Percentiles rank a stretch among this genome's conserved stretches.
phyloP scores from a whole-genome alignment of 139 green algal species.

The Diplosphaera chodatii region DNA sequence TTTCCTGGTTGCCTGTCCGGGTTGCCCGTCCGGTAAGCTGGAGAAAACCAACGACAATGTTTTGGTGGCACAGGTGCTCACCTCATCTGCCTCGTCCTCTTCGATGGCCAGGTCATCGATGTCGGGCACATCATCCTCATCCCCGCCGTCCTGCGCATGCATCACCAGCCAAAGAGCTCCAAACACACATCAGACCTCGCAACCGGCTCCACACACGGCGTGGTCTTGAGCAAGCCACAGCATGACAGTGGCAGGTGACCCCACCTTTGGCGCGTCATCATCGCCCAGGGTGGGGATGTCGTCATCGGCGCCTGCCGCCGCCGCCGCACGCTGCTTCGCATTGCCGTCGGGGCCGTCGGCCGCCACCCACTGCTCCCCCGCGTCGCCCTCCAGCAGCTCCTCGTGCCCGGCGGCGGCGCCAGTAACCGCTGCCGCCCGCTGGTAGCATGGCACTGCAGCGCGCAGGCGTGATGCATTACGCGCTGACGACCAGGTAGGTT shows the following conservation, averaged over 20 bases:
- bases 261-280: background rate
- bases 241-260: too few species aligned
- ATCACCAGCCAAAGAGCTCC: too few species aligned
- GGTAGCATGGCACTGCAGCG: constrained; percentile 77
- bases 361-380: constrained; percentile 5
- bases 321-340: background rate
- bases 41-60: too few species aligned
- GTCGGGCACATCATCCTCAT: constrained; percentile 68
- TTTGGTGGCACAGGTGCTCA: constrained; percentile 13
- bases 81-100: constrained; percentile 53
- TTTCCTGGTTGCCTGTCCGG: too few species aligned
- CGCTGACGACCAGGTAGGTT: too few species aligned
- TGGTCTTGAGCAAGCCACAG: too few species aligned
- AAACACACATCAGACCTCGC: constrained; percentile 1
- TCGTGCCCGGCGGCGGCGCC: constrained; percentile 1
- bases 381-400: constrained; percentile 31
- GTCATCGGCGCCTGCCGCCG: background rate
- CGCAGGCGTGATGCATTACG: too few species aligned
- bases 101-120: constrained; percentile 66
- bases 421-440: constrained; percentile 50
- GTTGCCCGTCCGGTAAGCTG: too few species aligned
- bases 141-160: constrained; percentile 6
- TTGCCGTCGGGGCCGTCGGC: background rate
- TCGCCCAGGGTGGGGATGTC: background rate
- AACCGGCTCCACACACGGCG: too few species aligned